phyloP scores from a whole-genome alignment of 2,329 filamentous ascomycete genomes.

The Phialocephala subalpina region DNA sequence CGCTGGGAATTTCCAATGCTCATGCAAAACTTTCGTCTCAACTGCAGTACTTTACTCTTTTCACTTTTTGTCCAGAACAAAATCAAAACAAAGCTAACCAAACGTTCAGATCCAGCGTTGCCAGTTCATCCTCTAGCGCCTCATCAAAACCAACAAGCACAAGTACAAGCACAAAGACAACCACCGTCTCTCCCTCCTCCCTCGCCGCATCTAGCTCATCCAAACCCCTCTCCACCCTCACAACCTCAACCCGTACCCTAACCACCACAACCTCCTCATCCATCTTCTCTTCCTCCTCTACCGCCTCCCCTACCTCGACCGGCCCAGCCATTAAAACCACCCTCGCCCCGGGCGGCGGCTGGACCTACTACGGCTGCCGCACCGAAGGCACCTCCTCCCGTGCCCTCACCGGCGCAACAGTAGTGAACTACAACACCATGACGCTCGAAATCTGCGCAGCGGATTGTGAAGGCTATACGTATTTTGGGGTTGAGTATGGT shows the following conservation, averaged over 20 bases:
- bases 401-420: conserved; percentile 22
- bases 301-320: conserved; percentile 17
- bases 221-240: conserved; percentile 8
- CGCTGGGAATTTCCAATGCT: conserved; percentile 7
- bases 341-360: conserved; percentile 15
- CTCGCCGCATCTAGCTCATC: not conserved
- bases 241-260: not conserved
- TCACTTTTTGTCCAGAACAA: too few relatives aligned
- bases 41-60: not conserved
- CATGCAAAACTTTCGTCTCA: not conserved
- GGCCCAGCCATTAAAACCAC: conserved; percentile 17
- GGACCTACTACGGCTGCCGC: conserved; percentile 26
- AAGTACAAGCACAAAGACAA: not conserved
- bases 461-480: conserved; percentile 42
- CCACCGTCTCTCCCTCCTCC: not conserved
- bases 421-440: conserved; percentile 38
- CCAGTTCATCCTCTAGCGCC: not conserved
- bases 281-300: conserved; percentile 1
- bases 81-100: not conserved
- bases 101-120: not conserved
- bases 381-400: conserved; percentile 25
- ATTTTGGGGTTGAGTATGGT: conserved; percentile 49
- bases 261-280: conserved; percentile 4
- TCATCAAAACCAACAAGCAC: not conserved
- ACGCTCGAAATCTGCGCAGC: conserved; percentile 43